phyloP scores from a whole-genome alignment of 2,329 filamentous ascomycete species.

The Aureobasidium melanogenum region DNA sequence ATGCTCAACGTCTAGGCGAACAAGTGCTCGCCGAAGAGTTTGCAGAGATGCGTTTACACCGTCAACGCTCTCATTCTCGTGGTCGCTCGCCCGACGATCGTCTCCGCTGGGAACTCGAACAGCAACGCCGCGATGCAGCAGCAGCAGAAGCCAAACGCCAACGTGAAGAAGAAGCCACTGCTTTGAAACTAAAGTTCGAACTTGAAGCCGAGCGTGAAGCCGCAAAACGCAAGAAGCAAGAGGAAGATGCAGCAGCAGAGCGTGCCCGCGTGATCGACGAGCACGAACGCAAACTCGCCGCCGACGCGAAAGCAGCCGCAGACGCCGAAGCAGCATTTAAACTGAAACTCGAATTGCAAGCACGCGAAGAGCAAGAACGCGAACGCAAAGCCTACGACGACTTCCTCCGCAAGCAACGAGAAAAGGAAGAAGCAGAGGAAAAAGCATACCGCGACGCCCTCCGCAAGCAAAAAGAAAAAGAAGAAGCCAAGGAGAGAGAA shows the following conservation, averaged over 20 bases:
- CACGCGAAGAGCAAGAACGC: conserved; percentile 6
- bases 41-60: conserved; percentile 22
- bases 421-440: conserved; percentile 17
- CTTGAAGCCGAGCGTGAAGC: conserved; percentile 6
- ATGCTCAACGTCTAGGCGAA: not conserved
- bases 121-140: conserved; percentile 11
- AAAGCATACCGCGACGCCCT: not conserved
- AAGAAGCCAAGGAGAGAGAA: conserved; percentile 35
- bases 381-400: conserved; percentile 14
- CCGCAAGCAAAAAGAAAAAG: conserved; percentile 22
- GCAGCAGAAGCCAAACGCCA: conserved; percentile 21
- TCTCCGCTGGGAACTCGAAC: conserved; percentile 21
- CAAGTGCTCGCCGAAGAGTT: conserved; percentile 19
- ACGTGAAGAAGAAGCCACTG: conserved; percentile 30
- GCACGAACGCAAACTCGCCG: conserved; percentile 20
- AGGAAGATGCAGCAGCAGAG: conserved; percentile 22
- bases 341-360: not conserved
- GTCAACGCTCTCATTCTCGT: conserved; percentile 26
- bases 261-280: conserved; percentile 30
- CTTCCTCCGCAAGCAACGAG: not conserved
- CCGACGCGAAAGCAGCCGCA: not conserved
- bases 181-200: conserved; percentile 13
- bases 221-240: conserved; percentile 27
- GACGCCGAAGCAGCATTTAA: conserved; percentile 1
- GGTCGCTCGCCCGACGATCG: conserved; percentile 17